Evolutionary conservation across 2,329 filamentous ascomycete species (phyloP).

Genomic region (Botrytis paeoniae): DNA sequence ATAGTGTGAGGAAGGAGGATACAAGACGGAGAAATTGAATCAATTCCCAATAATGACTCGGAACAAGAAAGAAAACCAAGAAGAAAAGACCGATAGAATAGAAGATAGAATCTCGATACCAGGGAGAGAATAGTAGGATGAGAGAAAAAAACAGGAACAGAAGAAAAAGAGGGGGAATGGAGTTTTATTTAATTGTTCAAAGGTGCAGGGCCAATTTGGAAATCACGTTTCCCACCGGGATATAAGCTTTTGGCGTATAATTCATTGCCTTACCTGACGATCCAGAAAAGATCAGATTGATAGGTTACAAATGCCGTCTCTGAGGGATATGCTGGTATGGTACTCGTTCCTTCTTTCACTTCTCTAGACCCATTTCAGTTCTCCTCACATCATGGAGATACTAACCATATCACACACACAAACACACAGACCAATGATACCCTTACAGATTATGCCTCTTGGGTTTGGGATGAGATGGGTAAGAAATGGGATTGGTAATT

Average conservation of each 20-base stretch:
- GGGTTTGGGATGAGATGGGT: neutral
- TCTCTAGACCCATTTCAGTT: constrained; percentile 19
- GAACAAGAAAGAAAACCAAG: constrained; percentile 18
- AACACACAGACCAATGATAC: constrained; percentile 16
- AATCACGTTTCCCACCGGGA: constrained; percentile 16
- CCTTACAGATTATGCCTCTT: neutral
- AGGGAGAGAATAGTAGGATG: neutral
- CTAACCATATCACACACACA: neutral
- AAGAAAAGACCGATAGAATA: neutral
- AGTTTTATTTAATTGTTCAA: constrained; percentile 26
- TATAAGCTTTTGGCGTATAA: constrained; percentile 14
- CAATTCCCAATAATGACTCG: constrained; percentile 3
- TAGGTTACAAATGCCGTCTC: constrained; percentile 7
- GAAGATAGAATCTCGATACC: neutral
- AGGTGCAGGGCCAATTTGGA: constrained; percentile 16
- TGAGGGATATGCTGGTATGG: constrained; percentile 7
- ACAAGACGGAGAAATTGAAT: constrained; percentile 2
- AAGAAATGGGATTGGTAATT: neutral
- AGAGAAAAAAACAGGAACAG: constrained; percentile 12
- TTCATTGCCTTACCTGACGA: constrained; percentile 12
- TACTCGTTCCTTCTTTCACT: constrained; percentile 6
- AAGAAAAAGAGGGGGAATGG: constrained; percentile 21
- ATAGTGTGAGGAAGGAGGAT: neutral
- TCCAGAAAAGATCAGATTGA: constrained; percentile 18
- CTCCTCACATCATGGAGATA: constrained; percentile 13